Percentiles rank a stretch among this genome's conserved stretches.
Conservation (phyloP, 768 basidiomycete genomes). For the Tylopilus intermedius region DNA sequence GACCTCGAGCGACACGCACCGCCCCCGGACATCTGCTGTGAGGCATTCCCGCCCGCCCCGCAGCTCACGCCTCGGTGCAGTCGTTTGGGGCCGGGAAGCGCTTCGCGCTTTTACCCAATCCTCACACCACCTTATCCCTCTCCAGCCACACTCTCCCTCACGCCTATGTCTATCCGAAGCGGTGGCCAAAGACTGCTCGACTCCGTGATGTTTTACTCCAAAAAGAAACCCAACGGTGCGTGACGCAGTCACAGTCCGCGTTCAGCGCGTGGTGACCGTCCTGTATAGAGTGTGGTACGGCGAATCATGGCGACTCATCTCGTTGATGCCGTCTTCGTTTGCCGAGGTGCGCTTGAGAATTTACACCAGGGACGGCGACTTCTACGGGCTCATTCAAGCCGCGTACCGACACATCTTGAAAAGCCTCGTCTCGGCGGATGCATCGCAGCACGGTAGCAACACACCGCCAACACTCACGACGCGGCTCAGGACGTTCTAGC, state of each 20-base stretch:
- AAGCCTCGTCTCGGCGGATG: constrained; percentile 11
- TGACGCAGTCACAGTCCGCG: not conserved
- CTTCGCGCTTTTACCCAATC: too few relatives aligned
- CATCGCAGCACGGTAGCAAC: not conserved
- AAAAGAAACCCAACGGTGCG: constrained; percentile 54
- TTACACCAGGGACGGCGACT: constrained; percentile 58
- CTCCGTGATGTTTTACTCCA: constrained; percentile 69
- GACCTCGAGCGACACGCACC: too few relatives aligned
- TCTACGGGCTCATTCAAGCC: constrained; percentile 59
- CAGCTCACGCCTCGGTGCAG: too few relatives aligned
- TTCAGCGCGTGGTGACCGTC: not conserved
- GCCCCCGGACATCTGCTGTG: too few relatives aligned
- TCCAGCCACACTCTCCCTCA: too few relatives aligned
- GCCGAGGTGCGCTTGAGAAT: constrained; percentile 66
- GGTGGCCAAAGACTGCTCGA: too few relatives aligned
- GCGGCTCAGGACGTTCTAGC: too few relatives aligned
- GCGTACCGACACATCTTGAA: constrained; percentile 52
- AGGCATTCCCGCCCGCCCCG: too few relatives aligned
- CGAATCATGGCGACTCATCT: constrained; percentile 56
- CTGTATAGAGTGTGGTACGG: constrained; percentile 38
- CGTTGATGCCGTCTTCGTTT: constrained; percentile 58
- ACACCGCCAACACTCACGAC: not conserved
- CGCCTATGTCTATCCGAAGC: too few relatives aligned
- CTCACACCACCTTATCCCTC: too few relatives aligned
- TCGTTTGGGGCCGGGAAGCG: too few relatives aligned